A percentile compares a stretch with the other conserved stretches of the same genome.
These are phyloP conservation scores for Diutina sp. DNA, from an alignment of 1,139 yeast species.

Conservation along the genomic window DNA sequence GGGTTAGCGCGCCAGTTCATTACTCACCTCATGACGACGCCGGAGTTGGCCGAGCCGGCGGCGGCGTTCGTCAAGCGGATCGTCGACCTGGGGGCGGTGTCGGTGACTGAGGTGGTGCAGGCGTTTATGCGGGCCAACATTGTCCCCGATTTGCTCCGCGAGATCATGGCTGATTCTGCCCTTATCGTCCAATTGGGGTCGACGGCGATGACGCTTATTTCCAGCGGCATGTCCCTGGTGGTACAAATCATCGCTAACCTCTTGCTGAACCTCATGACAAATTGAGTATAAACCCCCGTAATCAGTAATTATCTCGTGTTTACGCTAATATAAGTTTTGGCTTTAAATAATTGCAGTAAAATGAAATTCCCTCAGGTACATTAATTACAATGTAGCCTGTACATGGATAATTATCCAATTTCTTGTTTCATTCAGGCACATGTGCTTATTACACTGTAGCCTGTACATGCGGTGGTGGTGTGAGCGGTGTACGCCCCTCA, in stretches of 20 bases:
- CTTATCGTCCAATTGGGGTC: background rate
- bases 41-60: background rate
- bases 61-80: background rate
- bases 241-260: background rate
- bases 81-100: background rate
- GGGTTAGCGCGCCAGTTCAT: slow-evolving; percentile 1
- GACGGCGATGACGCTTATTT: background rate
- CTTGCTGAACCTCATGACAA: background rate
- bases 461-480: background rate
- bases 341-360: no score
- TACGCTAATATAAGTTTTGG: no score
- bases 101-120: background rate
- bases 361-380: no score
- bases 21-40: background rate
- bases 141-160: background rate
- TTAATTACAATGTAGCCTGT: no score
- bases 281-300: no score
- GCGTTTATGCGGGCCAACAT: background rate
- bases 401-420: no score
- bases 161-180: background rate
- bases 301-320: no score
- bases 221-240: background rate
- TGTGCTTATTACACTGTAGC: no score
- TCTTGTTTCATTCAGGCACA: no score
- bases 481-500: background rate